Percentiles rank a stretch among this genome's conserved stretches.
These are phyloP conservation scores for Pythium brassicae DNA, from an alignment of 352 stramenopile species.

Conservation along the genomic window DNA sequence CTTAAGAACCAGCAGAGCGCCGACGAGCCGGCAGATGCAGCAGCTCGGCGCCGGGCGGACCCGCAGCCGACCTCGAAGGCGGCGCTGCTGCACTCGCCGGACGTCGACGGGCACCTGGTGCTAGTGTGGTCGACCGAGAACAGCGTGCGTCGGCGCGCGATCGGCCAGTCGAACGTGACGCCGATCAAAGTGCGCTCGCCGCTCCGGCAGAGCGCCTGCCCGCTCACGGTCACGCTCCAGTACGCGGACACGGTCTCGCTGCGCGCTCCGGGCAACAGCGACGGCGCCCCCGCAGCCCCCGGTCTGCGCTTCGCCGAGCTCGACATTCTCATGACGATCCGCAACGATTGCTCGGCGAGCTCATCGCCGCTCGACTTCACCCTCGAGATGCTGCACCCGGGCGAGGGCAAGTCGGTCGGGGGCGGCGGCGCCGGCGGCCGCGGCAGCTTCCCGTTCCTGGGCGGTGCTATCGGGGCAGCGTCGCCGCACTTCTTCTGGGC, in stretches of 20 bases:
- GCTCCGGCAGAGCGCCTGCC: constrained; percentile 40
- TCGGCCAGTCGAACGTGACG: constrained; percentile 67
- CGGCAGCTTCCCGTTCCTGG: constrained; percentile 5
- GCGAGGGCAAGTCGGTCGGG: constrained; percentile 35
- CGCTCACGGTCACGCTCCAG: constrained; percentile 64
- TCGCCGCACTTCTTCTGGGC: constrained; percentile 79
- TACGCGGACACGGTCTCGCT: constrained; percentile 45
- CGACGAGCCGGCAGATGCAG: not conserved
- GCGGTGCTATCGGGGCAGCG: constrained; percentile 12
- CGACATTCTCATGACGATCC: constrained; percentile 72
- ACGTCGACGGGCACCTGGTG: constrained; percentile 62
- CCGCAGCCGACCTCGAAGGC: constrained; percentile 59
- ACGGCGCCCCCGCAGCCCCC: constrained; percentile 11
- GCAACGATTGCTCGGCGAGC: constrained; percentile 48
- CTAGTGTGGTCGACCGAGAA: constrained; percentile 60
- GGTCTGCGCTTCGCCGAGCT: constrained; percentile 48
- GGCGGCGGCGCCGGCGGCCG: not conserved
- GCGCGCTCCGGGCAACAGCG: constrained; percentile 6
- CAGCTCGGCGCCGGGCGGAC: constrained; percentile 1
- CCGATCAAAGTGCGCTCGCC: constrained; percentile 53
- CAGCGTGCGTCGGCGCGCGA: constrained; percentile 16
- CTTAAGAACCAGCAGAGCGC: constrained; percentile 27
- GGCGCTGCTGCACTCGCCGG: constrained; percentile 40
- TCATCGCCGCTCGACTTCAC: constrained; percentile 70
- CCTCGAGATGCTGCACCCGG: constrained; percentile 71